Conservation (phyloP, 768 basidiomycete species). For the Leucocoprinus sp. region DNA sequence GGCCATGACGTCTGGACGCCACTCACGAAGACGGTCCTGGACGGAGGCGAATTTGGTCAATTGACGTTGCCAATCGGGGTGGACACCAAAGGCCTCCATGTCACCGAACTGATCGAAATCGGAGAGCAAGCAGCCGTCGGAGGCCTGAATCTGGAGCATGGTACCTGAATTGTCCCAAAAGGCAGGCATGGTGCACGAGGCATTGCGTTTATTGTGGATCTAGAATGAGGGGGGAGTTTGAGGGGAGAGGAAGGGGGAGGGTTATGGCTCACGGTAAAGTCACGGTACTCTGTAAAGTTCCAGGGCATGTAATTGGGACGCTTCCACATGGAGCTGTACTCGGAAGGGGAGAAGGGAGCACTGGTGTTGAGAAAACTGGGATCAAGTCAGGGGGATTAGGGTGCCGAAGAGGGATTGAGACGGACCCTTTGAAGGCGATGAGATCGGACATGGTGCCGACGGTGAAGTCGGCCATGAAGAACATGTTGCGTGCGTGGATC, state of each 20-base stretch:
- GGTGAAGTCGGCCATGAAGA: constrained; percentile 89
- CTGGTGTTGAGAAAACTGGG: constrained; percentile 73
- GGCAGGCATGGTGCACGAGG: constrained; percentile 63
- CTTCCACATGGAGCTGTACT: constrained; percentile 73
- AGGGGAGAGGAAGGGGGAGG: constrained; percentile 5
- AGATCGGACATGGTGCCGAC: constrained; percentile 89
- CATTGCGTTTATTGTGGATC: constrained; percentile 64
- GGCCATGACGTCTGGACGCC: constrained; percentile 71
- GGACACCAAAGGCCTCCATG: constrained; percentile 96
- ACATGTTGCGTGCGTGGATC: constrained; percentile 80
- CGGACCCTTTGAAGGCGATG: constrained; percentile 74
- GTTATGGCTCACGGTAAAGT: constrained; percentile 54
- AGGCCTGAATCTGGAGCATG: constrained; percentile 43
- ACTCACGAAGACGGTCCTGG: constrained; percentile 92
- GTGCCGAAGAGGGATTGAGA: constrained; percentile 1
- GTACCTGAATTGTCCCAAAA: constrained; percentile 79
- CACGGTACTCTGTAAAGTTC: constrained; percentile 79
- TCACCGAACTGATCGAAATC: constrained; percentile 96
- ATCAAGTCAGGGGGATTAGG: background rate
- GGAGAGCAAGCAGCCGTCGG: constrained; percentile 63
- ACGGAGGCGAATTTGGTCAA: constrained; percentile 93
- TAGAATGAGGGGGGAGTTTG: constrained; percentile 20
- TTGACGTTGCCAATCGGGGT: constrained; percentile 91
- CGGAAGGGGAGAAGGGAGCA: constrained; percentile 69
- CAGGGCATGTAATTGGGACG: constrained; percentile 70